Percentiles rank a stretch among this genome's conserved stretches.
Evolutionary conservation across 2,329 filamentous ascomycete genomes (phyloP).

Genomic region (Epichloe elymi): DNA sequence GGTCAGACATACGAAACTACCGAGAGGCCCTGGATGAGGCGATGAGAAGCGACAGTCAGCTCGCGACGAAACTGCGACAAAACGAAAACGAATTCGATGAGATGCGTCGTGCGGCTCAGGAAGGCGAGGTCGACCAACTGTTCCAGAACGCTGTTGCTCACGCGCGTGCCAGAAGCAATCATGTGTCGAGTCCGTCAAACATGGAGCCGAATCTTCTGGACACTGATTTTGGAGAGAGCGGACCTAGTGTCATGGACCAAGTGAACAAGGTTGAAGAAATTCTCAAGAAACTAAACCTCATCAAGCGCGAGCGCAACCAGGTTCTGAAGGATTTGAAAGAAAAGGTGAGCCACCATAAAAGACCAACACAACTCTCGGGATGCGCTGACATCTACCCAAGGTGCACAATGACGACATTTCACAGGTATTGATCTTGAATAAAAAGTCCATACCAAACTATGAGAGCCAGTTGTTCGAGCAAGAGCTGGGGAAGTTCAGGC

Average conservation of each 20-base stretch:
- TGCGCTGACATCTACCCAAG: slow-evolving; percentile 29
- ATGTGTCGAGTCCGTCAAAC: slow-evolving; percentile 44
- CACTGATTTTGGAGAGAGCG: slow-evolving; percentile 74
- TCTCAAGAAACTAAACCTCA: slow-evolving; percentile 76
- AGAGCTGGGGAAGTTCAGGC: slow-evolving; percentile 93
- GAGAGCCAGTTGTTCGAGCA: slow-evolving; percentile 87
- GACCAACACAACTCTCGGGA: neutral
- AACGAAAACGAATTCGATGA: slow-evolving; percentile 86
- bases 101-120: slow-evolving; percentile 81
- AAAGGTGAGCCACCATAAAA: slow-evolving; percentile 51
- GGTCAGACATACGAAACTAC: slow-evolving; percentile 79
- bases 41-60: slow-evolving; percentile 68
- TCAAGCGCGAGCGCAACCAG: slow-evolving; percentile 84
- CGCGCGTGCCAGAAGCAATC: slow-evolving; percentile 52
- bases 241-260: slow-evolving; percentile 74
- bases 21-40: slow-evolving; percentile 83
- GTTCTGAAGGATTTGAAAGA: slow-evolving; percentile 95
- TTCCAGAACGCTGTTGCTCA: slow-evolving; percentile 81
- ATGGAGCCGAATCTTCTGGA: slow-evolving; percentile 74
- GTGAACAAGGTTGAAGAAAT: slow-evolving; percentile 81
- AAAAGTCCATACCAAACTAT: slow-evolving; percentile 87
- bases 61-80: slow-evolving; percentile 72
- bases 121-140: slow-evolving; percentile 72
- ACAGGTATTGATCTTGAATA: slow-evolving; percentile 92
- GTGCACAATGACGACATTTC: slow-evolving; percentile 95